Base-by-base conservation (phyloP, 352 stramenopile genomes). In the Globisporangium echinulatum region DNA sequence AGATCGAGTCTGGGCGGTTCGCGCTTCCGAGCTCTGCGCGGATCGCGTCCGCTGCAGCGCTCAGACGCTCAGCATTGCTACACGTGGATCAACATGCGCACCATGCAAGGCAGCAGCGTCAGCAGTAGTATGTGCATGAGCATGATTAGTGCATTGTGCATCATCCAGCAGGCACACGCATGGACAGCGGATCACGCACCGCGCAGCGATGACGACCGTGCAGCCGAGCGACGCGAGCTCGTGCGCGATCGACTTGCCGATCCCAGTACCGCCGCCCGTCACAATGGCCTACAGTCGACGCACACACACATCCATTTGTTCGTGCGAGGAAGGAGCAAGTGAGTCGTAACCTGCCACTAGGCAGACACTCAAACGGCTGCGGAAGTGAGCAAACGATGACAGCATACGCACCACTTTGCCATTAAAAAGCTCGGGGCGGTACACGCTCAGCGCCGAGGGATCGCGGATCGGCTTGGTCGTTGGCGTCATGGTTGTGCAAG, bases 181-280 rank as follows among this genome's bases (percentile, higher is more conserved):
- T 36, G 25, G 5, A 0, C 46, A 9, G 25, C 14, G 13, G 8
- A 25, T 4, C 7, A 54, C 62, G 39, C 47, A 88, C 79, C 85
- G 79, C 25, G 81, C 78, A 36, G 82, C 85, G 61, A 96, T 94
- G 40, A 95, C 78, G 39, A 96, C 87, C 2, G 74, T 71, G 50
- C 79, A 89, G 46, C 87, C 87, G 5, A 94, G 71, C 9, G 73
- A 75, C 36, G 82, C 78, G 25, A 96, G 75, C 42, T 96, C 85
- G 61, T 87, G 77, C 8, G 84, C 81, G 46, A 93, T 94, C 57
- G 74, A 88, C 39, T 83, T 85, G 46, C 87, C 87, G 53, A 96
- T 95, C 56, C 87, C 87, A 13, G 87, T 96, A 17, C 87, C 85
- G 9, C 87, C 87, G 11, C 87, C 87, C 5, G 87, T 96, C 37